Conservation (phyloP, 495 filamentous ascomycete species). For the Letharia lupina region DNA sequence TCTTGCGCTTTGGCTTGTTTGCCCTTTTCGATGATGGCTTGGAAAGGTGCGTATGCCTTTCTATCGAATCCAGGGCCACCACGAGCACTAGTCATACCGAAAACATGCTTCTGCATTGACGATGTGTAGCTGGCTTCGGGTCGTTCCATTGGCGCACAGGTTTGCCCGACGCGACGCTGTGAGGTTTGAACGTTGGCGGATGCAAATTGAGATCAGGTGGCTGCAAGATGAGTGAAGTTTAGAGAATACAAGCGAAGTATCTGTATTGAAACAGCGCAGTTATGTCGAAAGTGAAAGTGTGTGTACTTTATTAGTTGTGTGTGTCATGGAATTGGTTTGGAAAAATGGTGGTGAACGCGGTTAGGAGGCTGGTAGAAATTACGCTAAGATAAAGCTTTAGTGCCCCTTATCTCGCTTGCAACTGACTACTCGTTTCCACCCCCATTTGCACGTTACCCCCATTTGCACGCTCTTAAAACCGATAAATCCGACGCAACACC, state of each 20-base stretch:
- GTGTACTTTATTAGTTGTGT: neutral
- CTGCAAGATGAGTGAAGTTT: neutral
- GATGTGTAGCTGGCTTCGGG: neutral
- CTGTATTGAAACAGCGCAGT: neutral
- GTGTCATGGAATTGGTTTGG: neutral
- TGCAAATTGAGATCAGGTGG: neutral
- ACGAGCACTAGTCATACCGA: conserved; percentile 1
- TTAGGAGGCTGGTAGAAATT: neutral
- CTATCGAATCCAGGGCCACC: neutral
- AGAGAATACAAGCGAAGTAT: neutral
- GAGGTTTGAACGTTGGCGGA: neutral
- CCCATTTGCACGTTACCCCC: too few relatives aligned
- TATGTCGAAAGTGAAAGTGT: neutral
- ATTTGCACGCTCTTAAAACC: too few relatives aligned
- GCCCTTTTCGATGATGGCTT: conserved; percentile 15
- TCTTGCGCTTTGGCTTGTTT: conserved; percentile 16
- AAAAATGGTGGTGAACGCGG: neutral
- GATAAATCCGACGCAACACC: too few relatives aligned
- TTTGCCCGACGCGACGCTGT: neutral
- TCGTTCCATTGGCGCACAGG: conserved; percentile 2
- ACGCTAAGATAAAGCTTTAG: conserved; percentile 10
- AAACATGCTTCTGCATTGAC: neutral
- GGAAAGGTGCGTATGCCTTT: conserved; percentile 5
- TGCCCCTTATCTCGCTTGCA: neutral
- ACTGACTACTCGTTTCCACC: too few relatives aligned